phyloP scores from a whole-genome alignment of 2,329 filamentous ascomycete species.

The Diaporthe aspalathi region DNA sequence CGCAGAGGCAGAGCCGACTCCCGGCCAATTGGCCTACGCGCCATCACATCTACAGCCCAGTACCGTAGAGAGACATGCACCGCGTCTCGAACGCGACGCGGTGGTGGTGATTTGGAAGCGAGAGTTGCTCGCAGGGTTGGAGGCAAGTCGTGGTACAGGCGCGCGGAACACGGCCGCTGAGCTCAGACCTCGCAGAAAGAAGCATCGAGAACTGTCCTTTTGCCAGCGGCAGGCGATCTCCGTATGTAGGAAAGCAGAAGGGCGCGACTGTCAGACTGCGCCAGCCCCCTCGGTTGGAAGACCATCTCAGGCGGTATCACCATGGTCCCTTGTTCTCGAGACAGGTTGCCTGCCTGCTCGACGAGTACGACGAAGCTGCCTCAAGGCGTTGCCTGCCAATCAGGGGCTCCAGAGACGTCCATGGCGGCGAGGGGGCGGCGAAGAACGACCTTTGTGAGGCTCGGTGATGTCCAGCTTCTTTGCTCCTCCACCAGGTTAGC shows the following conservation, averaged over 20 bases:
- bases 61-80: not conserved
- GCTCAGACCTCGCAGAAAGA: not conserved
- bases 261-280: not conserved
- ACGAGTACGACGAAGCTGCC: not conserved
- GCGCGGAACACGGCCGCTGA: slow-evolving; percentile 11
- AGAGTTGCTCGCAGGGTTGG: not conserved
- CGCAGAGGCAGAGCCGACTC: not conserved
- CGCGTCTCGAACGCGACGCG: too few species aligned
- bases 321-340: not conserved
- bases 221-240: not conserved
- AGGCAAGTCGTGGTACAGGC: not conserved
- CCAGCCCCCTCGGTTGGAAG: not conserved
- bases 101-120: too few species aligned
- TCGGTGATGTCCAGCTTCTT: not conserved
- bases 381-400: not conserved
- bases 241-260: not conserved
- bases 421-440: too few species aligned
- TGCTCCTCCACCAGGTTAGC: not conserved
- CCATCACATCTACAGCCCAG: not conserved
- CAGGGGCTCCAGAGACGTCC: not conserved
- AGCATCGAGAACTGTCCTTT: not conserved
- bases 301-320: not conserved
- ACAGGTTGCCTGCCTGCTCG: not conserved
- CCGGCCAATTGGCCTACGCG: not conserved
- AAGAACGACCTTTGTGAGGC: not conserved